These are phyloP conservation scores for Ganoderma sp. DNA, from an alignment of 1,284 basidiomycete genomes.

Conservation along the genomic window DNA sequence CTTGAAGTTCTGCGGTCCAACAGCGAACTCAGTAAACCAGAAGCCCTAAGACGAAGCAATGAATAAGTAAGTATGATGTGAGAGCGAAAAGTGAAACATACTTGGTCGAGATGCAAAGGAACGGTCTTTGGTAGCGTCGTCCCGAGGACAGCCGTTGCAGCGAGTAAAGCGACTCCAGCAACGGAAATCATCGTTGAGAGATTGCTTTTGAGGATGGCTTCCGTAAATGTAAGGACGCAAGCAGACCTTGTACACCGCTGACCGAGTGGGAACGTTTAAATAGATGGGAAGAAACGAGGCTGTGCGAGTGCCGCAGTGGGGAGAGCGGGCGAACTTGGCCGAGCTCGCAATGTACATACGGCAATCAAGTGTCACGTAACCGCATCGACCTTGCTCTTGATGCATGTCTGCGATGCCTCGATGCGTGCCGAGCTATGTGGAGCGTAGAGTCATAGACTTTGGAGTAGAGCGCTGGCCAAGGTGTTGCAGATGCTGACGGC, in stretches of 20 bases:
- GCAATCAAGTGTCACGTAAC: background rate
- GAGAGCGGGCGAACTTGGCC: background rate
- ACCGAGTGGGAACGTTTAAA: background rate
- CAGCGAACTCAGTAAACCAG: constrained; percentile 7
- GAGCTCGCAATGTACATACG: background rate
- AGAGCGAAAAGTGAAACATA: background rate
- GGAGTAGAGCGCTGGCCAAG: background rate
- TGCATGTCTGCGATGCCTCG: background rate
- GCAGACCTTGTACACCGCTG: background rate
- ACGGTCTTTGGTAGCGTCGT: background rate
- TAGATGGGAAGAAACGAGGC: background rate
- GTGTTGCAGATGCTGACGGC: background rate
- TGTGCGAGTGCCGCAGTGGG: background rate
- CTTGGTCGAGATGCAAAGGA: background rate
- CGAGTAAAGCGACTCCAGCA: background rate
- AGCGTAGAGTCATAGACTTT: background rate
- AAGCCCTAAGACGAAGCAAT: background rate
- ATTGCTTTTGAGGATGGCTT: background rate
- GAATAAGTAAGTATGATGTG: background rate
- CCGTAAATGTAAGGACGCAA: background rate
- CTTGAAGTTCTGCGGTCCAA: constrained; percentile 4
- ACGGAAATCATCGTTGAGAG: background rate
- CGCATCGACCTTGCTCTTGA: background rate
- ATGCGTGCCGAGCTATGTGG: background rate
- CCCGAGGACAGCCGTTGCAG: background rate